A percentile compares a stretch with the other conserved stretches of the same genome.
phyloP scores from a whole-genome alignment of 352 stramenopile genomes.

The Phytophthora boehmeriae region DNA sequence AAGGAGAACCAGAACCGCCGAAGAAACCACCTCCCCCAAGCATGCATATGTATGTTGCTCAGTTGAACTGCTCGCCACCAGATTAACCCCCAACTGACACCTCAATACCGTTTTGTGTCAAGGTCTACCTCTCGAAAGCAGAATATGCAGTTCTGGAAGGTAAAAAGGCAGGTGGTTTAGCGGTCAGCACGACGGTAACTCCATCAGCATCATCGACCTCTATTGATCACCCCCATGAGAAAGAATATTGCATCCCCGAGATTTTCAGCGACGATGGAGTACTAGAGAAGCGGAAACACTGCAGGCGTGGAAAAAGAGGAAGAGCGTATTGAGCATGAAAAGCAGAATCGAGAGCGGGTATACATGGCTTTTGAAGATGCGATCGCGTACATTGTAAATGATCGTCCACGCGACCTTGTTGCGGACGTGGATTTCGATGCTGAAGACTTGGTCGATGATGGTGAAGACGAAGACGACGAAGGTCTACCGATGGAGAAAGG shows the following conservation, averaged over 20 bases:
- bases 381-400: constrained; percentile 76
- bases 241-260: constrained; percentile 42
- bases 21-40: constrained; percentile 51
- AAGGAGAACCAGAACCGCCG: constrained; percentile 39
- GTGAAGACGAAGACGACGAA: constrained; percentile 61
- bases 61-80: background rate
- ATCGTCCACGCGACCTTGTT: constrained; percentile 50
- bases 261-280: constrained; percentile 79
- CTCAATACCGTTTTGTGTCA: background rate
- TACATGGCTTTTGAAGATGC: constrained; percentile 81
- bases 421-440: constrained; percentile 66
- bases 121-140: constrained; percentile 39
- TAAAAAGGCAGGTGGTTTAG: constrained; percentile 17
- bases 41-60: constrained; percentile 47
- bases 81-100: background rate
- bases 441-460: constrained; percentile 76
- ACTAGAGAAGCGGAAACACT: constrained; percentile 55
- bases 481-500: constrained; percentile 16
- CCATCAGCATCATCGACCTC: constrained; percentile 9
- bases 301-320: constrained; percentile 60
- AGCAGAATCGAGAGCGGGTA: constrained; percentile 52
- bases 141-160: constrained; percentile 15
- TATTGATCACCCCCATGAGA: constrained; percentile 23
- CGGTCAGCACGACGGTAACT: background rate
- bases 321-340: constrained; percentile 51